phyloP scores from a whole-genome alignment of 805 yeast species.

The Candida golubevii region DNA sequence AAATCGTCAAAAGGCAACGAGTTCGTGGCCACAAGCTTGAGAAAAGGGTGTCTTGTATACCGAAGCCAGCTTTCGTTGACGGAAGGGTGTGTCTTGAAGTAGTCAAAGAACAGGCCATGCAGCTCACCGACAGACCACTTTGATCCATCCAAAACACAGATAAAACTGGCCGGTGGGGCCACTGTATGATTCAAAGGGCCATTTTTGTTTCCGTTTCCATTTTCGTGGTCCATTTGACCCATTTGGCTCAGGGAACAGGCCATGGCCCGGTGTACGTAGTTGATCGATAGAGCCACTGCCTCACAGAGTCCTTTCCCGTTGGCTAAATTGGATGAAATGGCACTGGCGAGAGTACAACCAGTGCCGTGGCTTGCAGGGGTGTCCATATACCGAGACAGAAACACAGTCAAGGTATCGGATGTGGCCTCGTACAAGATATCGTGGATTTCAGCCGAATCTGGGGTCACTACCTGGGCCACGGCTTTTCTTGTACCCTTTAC shows the following conservation, averaged over 20 bases:
- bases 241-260: slow-evolving; percentile 21
- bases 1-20: slow-evolving; percentile 48
- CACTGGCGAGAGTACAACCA: slow-evolving; percentile 82
- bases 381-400: slow-evolving; percentile 41
- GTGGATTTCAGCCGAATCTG: slow-evolving; percentile 25
- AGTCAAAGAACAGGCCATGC: slow-evolving; percentile 35
- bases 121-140: neutral
- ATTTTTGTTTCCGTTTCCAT: too few relatives aligned
- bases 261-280: slow-evolving; percentile 64
- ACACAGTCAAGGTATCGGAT: slow-evolving; percentile 34
- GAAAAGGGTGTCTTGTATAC: slow-evolving; percentile 62
- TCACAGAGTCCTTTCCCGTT: slow-evolving; percentile 41
- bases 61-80: slow-evolving; percentile 53
- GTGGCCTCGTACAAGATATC: slow-evolving; percentile 52
- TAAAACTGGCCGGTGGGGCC: neutral
- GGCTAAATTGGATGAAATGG: slow-evolving; percentile 75
- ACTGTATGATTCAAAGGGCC: slow-evolving; percentile 7
- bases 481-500: slow-evolving; percentile 2
- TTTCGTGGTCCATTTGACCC: too few relatives aligned
- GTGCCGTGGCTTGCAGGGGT: slow-evolving; percentile 78
- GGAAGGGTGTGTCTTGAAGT: slow-evolving; percentile 51
- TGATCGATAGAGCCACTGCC: slow-evolving; percentile 54
- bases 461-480: neutral
- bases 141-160: slow-evolving; percentile 1
- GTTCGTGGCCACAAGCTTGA: slow-evolving; percentile 48